Evolutionary conservation across 208 protist species (phyloP), one percentile per base, ranked within the genome.

Genomic region (Polymyxa betae): DNA sequence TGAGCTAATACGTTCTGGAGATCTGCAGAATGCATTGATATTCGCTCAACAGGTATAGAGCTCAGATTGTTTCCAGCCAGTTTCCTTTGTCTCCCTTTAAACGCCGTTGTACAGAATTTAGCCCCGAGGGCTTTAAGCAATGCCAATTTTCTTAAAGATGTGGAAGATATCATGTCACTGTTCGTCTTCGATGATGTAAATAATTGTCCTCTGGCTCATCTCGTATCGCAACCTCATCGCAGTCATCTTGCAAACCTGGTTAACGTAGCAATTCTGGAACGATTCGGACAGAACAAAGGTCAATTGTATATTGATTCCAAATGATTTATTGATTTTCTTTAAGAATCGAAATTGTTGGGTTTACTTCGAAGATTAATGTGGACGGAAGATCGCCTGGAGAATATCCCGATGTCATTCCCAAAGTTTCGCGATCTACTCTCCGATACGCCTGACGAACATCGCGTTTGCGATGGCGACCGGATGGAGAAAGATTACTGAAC

Each of bases 151-250:
- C n/a, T 82, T 12, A 16, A 5, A 45, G 72, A 82, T 20, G 35
- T 82, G 16, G 72, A 82, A 82, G 16, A 82, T 20, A 5, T 82
- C n/a, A 82, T 82, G 72, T 82, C 72, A n/a, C 72, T 82, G 72
- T 82, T 82, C 10, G 72, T n/a, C 12, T 82, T 82, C 40, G 72
- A 82, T 40, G 40, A 82, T 82, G 16, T 43, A n/a, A 16, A 35
- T 43, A 43, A 82, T 35, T 82, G 35, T 35, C 72, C 72, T 20
- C 72, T 82, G n/a, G 5, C 72, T 12, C 35, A 35, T n/a, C 35
- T 82, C 5, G 40, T 82, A n/a, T 5, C 5, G 16, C 72, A 45
- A n/a, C 5, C 5, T 5, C 72, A 82, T 43, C 72, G 72, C 5
- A 43, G 12, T n/a, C 16, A 82, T 20, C 35, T 82, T 82, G 72